Evolutionary conservation across 2,329 filamentous ascomycete species (phyloP), one percentile per base, ranked within the genome.

Genomic region (Ophiocordyceps sinensis): DNA sequence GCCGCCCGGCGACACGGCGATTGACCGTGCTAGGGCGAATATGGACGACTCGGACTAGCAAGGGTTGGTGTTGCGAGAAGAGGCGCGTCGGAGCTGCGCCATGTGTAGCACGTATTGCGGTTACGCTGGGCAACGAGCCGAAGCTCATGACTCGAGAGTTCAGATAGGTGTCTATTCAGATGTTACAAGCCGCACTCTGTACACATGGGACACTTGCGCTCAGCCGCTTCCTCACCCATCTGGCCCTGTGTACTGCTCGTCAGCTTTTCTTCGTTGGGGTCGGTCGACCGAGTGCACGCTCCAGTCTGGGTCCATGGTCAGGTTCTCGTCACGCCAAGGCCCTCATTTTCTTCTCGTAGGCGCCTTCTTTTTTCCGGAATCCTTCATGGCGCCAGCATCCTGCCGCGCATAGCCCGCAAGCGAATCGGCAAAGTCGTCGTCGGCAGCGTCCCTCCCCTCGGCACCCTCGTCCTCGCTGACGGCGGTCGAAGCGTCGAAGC

Each of bases 401-500:
- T 64, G 56, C 10, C 60, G 54, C 17, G 61, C 63, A 53, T 75
- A 77, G 8, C 61, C 62, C 14, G 66, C 61, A 44, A 78, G 68
- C 46, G 77, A 48, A 50, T 75, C 71, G n/a, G 62, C 60, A 46
- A 73, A 60, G 26, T 56, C 58, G 38, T 52, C 52, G 31, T 49
- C 48, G 3, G 46, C 42, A 29, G 19, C 42, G 10, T 49, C 47
- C 19, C 54, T 51, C 42, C 54, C 55, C 17, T 51, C 52, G 8
- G 49, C 56, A 38, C 57, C 53, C 45, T 28, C 54, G 34, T 49
- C 53, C 28, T 56, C 56, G n/a, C 49, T 49, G 38, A 51, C 49
- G n/a, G 51, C 53, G 38, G 19, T 4, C 19, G 57, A 51, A 51
- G 75, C 68, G 65, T 98, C 91, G 71, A 85, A 98, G 11, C 77